A percentile compares a stretch with the other conserved stretches of the same genome.
These are phyloP conservation scores for Coemansia sp. DNA, from an alignment of 192 early-diverging fungal species.

Conservation along the genomic window DNA sequence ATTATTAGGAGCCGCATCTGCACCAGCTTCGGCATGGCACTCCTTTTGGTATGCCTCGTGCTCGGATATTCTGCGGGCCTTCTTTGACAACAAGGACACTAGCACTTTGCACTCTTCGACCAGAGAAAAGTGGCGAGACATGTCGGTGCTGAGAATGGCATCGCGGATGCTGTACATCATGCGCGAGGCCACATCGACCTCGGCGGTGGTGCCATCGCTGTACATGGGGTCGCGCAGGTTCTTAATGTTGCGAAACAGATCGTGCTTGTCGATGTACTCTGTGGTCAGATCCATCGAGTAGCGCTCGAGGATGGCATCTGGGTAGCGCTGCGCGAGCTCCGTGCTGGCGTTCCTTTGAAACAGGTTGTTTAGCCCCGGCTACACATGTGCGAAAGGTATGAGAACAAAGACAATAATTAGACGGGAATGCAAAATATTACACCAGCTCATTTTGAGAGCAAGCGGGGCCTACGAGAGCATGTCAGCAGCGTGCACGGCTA, in stretches of 20 bases:
- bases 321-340: conserved; percentile 68
- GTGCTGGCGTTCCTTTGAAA: conserved; percentile 87
- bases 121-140: conserved; percentile 80
- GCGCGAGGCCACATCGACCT: conserved; percentile 39
- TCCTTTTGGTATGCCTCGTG: conserved; percentile 29
- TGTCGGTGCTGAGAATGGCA: conserved; percentile 88
- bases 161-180: conserved; percentile 49
- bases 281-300: conserved; percentile 77
- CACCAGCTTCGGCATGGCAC: conserved; percentile 8
- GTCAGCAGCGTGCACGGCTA: not conserved
- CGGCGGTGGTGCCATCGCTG: conserved; percentile 51
- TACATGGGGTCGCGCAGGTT: conserved; percentile 52
- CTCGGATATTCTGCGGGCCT: conserved; percentile 39
- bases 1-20: not conserved
- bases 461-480: not conserved
- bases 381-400: conserved; percentile 12
- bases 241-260: conserved; percentile 61
- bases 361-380: conserved; percentile 87
- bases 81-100: conserved; percentile 41
- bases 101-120: conserved; percentile 56
- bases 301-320: conserved; percentile 85
- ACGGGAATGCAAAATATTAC: not conserved
- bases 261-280: conserved; percentile 73
- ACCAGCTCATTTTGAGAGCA: not conserved
- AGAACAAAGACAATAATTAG: conserved; percentile 14